Evolutionary conservation across 2,329 filamentous ascomycete genomes (phyloP), one percentile per base, ranked within the genome.

Genomic region (Ceratocystis papillata): DNA sequence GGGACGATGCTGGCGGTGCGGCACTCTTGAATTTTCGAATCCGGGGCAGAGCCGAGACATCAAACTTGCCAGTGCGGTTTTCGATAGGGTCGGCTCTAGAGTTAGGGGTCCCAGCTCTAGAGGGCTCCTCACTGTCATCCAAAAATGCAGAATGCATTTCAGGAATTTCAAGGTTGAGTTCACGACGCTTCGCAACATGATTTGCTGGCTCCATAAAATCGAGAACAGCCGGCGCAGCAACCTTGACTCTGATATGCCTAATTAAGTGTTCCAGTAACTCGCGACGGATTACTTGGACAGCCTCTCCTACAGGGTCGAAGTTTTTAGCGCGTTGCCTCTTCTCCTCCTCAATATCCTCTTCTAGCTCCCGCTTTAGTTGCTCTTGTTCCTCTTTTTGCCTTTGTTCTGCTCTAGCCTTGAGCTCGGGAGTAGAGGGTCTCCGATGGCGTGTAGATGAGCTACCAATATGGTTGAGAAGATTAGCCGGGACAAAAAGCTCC

Each of bases 241-340:
- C 86, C 71, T 93, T 88, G 57, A 87, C 88, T 71, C 92, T 91
- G 72, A 97, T 89, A 73, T 96, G 91, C 70, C 88, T 85, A 69
- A 97, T 85, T 45, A 99, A 79, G 74, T 95, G 94, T 73, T 95
- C 89, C 67, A 84, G 86, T 73, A 99, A 79, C 74, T 97, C 92
- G 64, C 85, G 83, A 63, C 87, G 83, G 64, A 96, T 82, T 57
- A 89, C 82, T 68, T 92, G 86, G 48, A 91, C 80, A 44, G 94
- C 93, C 73, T 95, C 93, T 62, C 80, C 78, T 3, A 93, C 89
- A n/a, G 94, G 93, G 74, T 99, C 93, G 69, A 96, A 84, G 73
- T 95, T 88, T 72, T 88, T 87, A 20, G 92, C 92, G 64, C 93
- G 81, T 71, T 93, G 87, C 72, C 85, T 87, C 77, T 94, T 96